These are phyloP conservation scores for Millerozyma acaciae DNA, from an alignment of 805 yeast genomes.

Conservation along the genomic window DNA sequence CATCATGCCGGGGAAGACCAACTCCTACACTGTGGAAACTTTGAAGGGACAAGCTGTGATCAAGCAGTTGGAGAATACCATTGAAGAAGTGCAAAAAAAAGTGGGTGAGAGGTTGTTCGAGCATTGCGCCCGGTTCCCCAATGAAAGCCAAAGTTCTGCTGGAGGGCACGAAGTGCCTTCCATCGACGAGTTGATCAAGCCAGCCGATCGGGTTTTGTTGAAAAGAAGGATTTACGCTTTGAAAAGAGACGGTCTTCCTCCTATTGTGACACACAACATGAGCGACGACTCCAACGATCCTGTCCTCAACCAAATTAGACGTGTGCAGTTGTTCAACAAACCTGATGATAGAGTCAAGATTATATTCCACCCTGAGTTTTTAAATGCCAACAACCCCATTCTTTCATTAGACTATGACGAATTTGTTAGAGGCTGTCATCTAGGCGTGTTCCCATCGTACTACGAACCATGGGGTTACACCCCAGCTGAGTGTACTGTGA, in stretches of 20 bases:
- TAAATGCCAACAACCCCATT: constrained; percentile 91
- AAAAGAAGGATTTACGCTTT: constrained; percentile 92
- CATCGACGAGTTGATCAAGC: constrained; percentile 76
- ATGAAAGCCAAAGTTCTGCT: constrained; percentile 33
- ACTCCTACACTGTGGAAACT: constrained; percentile 93
- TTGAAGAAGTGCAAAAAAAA: constrained; percentile 77
- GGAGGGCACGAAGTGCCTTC: constrained; percentile 67
- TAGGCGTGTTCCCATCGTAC: constrained; percentile 97
- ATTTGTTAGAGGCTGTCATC: constrained; percentile 95
- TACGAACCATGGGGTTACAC: constrained; percentile 99
- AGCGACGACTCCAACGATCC: constrained; percentile 89
- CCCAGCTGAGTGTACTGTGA: constrained; percentile 98
- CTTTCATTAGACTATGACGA: constrained; percentile 93
- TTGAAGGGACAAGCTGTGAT: constrained; percentile 95
- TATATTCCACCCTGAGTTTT: constrained; percentile 95
- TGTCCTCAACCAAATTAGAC: constrained; percentile 82
- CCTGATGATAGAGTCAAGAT: constrained; percentile 91
- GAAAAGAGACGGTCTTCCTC: constrained; percentile 85
- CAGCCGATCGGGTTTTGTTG: constrained; percentile 82
- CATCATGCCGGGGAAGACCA: constrained; percentile 95
- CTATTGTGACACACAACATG: constrained; percentile 97
- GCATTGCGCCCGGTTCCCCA: constrained; percentile 70
- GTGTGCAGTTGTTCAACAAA: constrained; percentile 85
- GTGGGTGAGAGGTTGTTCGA: constrained; percentile 88
- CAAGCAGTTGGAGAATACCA: constrained; percentile 83